Conservation (phyloP, 2,329 filamentous ascomycete species). For the Rutstroemia sp. region DNA sequence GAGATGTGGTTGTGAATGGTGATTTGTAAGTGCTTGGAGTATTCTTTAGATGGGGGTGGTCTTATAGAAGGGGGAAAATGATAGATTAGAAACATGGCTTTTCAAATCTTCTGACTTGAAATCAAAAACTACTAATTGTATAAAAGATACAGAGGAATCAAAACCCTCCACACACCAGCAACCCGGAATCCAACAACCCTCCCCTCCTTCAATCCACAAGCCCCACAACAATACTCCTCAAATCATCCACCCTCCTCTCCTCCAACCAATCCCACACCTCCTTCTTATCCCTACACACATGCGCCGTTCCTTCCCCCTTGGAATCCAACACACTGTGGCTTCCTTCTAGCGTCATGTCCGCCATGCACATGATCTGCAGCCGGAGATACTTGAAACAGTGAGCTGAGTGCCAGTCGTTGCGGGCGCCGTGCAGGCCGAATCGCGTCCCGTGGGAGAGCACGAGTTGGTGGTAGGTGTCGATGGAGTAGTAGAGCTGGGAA, state of each 20-base stretch:
- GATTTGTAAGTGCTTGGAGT: too few species aligned
- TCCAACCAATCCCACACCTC: slow-evolving; percentile 30
- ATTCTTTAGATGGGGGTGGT: too few species aligned
- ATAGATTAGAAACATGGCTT: too few species aligned
- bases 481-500: slow-evolving; percentile 25
- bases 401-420: slow-evolving; percentile 25
- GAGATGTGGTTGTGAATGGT: too few species aligned
- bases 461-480: slow-evolving; percentile 31
- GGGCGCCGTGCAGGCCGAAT: slow-evolving; percentile 25
- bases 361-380: slow-evolving; percentile 28
- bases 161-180: too few species aligned
- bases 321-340: slow-evolving; percentile 20
- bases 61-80: neutral
- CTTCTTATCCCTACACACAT: slow-evolving; percentile 28
- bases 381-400: slow-evolving; percentile 31
- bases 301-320: slow-evolving; percentile 26
- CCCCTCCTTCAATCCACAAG: neutral
- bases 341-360: slow-evolving; percentile 31
- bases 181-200: too few species aligned
- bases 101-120: too few species aligned
- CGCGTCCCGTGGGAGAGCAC: slow-evolving; percentile 16
- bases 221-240: slow-evolving; percentile 27
- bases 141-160: too few species aligned
- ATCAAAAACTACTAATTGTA: too few species aligned
- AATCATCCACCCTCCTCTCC: slow-evolving; percentile 28